phyloP scores from a whole-genome alignment of 495 filamentous ascomycete species.

The Penicillium steckii region DNA sequence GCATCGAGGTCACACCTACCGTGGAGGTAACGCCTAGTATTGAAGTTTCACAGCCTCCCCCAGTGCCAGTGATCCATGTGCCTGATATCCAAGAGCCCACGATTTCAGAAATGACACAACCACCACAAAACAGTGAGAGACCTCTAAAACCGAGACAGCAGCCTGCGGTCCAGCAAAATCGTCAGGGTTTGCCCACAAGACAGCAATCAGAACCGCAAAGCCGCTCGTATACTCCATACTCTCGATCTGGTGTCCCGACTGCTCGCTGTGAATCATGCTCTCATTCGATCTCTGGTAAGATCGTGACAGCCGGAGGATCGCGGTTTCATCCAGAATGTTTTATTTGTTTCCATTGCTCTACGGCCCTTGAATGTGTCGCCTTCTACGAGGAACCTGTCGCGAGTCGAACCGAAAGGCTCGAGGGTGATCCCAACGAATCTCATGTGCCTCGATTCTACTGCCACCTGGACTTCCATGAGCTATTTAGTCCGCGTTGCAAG shows the following conservation, averaged over 20 bases:
- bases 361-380: conserved; percentile 86
- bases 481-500: conserved; percentile 90
- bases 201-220: conserved; percentile 26
- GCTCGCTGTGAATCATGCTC: conserved; percentile 83
- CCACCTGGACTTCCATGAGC: conserved; percentile 96
- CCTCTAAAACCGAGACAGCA: conserved; percentile 25
- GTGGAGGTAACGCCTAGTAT: conserved; percentile 29
- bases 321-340: conserved; percentile 96
- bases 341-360: conserved; percentile 82
- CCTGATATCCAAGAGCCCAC: conserved; percentile 47
- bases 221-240: conserved; percentile 41
- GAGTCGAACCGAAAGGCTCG: conserved; percentile 66
- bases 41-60: conserved; percentile 51
- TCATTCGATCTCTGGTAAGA: conserved; percentile 81
- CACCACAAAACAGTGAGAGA: conserved; percentile 9
- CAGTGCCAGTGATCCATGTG: conserved; percentile 64
- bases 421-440: conserved; percentile 54
- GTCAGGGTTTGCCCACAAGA: conserved; percentile 20
- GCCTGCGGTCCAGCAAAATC: conserved; percentile 14
- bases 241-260: conserved; percentile 60
- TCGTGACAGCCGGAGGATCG: conserved; percentile 75
- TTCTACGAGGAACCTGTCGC: conserved; percentile 89
- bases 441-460: conserved; percentile 82
- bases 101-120: conserved; percentile 33
- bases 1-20: conserved; percentile 26